Base-by-base conservation (phyloP, 441 rosid species). In the Erodium chrysanthum region DNA sequence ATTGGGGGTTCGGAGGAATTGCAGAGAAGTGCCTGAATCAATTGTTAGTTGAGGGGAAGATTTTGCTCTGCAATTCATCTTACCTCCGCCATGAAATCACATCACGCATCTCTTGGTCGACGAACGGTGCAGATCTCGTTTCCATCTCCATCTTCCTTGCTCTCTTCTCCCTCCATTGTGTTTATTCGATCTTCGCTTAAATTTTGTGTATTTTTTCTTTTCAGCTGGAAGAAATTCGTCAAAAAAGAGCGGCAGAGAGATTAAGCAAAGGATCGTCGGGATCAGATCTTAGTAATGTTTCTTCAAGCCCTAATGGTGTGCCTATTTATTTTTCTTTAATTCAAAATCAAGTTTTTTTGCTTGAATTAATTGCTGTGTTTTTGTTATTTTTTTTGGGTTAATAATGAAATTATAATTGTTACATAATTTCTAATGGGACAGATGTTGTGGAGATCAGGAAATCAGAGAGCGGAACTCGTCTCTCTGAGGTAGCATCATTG, bases 231-330 rank as follows among this genome's bases (percentile, higher is more conserved):
- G 98, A 93, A 74, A 90, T 93, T 78, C 96, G 96, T 64, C 93
- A 85, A 72, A 93, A 93, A 71, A 83, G 96, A 84, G 96, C 98
- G 0, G 96, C 92, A 8, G 96, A 91, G 81, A 86, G 95, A 82
- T 76, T 89, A 31, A 82, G 82, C 89, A 89, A 89, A 79, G 72
- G 87, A 11, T 73, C 88, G 20, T 93, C 97, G 2, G 93, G 92
- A 17, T 85, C 97, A 44, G 98, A 91, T 88, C 96, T 89, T 20
- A 75, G 84, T 75, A 76, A 73, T 50, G 71, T 73, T 67, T 35
- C 40, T 5, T 35, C 40, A 35, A 35, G 40, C 40, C 70, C 91
- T 61, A 74, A 33, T 11, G 90, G 92, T 84, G 68, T 61, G 68
- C 40, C 11, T 58, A 56, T 64, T 31, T 21, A n/a, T 35, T 35